Evolutionary conservation across 2,329 filamentous ascomycete species (phyloP), one percentile per base, ranked within the genome.

Genomic region (Daldinia sp.): DNA sequence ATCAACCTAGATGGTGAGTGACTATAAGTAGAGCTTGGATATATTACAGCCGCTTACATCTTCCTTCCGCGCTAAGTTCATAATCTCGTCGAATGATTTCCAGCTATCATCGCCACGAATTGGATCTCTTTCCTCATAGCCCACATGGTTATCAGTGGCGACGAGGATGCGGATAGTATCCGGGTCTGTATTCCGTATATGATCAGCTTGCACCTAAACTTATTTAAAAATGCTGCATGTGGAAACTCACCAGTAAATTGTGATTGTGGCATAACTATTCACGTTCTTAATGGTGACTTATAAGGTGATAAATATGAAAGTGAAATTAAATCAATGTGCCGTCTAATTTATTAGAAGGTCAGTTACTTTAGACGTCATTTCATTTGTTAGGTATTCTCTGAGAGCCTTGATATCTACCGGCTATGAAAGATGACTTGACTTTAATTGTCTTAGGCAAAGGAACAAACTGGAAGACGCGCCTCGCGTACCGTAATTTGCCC

Each of bases 61-160:
- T 78, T 91, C 87, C 37, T 90, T 89, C 76, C 91, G 93, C 20
- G 95, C 96, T 46, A 98, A 82, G 71, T 90, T 91, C 92, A 99
- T 93, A 69, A 98, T 89, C 81, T 99, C 96, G 79, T 99, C 92
- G 82, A 99, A 99, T 2, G 92, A 93, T 78, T 90, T 92, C 94
- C 95, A 98, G 81, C 94, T 98, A 80, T 99, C 96, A 79, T 98
- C 93, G 72, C 94, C 95, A n/a, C 96, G 93, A 68, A 96, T 92
- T 1, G 93, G 89, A 79, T 99, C 94, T 75, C 94, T 90, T 81
- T 99, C 96, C 77, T 93, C 93, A 81, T 94, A 98, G 59, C 96
- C 96, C 68, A 99, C 96, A 91, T 99, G 96, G 74, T 97, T 98
- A 79, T 99, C 96, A 15, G 95, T 98, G 42, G 96, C 91, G 67